Evolutionary conservation across 441 rosid species (phyloP).

Genomic region (Bruguiera hainesii): DNA sequence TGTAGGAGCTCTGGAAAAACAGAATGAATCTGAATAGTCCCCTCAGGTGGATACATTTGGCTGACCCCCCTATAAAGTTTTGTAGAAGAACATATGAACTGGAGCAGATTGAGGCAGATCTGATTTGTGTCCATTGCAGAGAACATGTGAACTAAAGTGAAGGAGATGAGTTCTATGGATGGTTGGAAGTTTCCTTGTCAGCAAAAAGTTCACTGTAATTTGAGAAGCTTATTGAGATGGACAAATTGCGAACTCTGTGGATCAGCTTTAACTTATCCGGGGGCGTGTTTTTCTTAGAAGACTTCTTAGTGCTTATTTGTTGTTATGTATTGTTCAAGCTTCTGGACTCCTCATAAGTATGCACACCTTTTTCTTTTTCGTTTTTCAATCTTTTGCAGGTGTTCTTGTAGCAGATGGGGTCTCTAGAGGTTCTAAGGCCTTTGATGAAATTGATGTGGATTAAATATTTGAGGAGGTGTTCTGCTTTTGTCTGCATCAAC

Average conservation of each 20-base stretch:
- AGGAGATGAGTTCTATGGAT: slow-evolving; percentile 10
- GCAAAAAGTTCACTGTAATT: background rate
- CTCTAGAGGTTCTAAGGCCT: slow-evolving; percentile 40
- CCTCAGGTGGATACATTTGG: slow-evolving; percentile 17
- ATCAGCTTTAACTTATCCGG: slow-evolving; percentile 23
- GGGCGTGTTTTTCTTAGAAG: slow-evolving; percentile 36
- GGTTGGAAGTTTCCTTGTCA: background rate
- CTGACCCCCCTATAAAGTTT: slow-evolving; percentile 12
- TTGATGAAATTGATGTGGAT: slow-evolving; percentile 49
- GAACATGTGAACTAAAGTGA: slow-evolving; percentile 12
- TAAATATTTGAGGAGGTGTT: slow-evolving; percentile 41
- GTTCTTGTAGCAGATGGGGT: slow-evolving; percentile 41
- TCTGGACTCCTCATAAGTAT: slow-evolving; percentile 44
- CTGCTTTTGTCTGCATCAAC: slow-evolving; percentile 54
- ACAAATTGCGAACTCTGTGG: slow-evolving; percentile 14
- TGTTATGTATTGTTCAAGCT: slow-evolving; percentile 35
- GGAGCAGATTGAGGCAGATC: slow-evolving; percentile 10
- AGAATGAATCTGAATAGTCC: slow-evolving; percentile 12
- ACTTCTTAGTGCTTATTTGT: slow-evolving; percentile 40
- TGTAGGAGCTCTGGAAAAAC: slow-evolving; percentile 27
- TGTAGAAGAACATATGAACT: background rate
- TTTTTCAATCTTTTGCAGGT: slow-evolving; percentile 74
- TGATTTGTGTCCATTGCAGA: slow-evolving; percentile 12
- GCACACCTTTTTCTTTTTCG: slow-evolving; percentile 39
- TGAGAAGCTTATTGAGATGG: slow-evolving; percentile 9